Evolutionary conservation across 78 protist species (phyloP).

Genomic region (Dictyostelium brefeldianum): DNA sequence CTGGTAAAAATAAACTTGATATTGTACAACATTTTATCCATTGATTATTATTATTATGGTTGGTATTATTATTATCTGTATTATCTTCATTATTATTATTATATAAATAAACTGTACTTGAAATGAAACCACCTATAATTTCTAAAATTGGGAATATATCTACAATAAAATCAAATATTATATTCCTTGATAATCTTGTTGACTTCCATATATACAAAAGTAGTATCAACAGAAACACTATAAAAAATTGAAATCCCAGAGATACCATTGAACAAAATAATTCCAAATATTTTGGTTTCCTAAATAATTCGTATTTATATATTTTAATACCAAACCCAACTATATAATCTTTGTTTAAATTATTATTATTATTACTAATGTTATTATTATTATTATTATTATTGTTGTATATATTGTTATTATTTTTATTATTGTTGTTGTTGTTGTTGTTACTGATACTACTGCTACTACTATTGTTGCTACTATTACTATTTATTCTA

Average conservation of each 20-base stretch:
- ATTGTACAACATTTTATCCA: neutral
- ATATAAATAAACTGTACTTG: neutral
- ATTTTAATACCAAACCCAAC: neutral
- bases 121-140: neutral
- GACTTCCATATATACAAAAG: neutral
- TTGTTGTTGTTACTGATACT: neutral
- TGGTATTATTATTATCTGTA: neutral
- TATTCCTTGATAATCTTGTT: neutral
- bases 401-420: neutral
- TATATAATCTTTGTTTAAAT: neutral
- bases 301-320: neutral
- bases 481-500: neutral
- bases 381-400: neutral
- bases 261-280: neutral
- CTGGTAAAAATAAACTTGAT: conserved; percentile 12
- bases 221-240: neutral
- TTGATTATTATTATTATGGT: neutral
- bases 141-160: neutral
- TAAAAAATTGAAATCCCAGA: conserved; percentile 4
- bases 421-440: neutral
- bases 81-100: neutral
- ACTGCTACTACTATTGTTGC: neutral
- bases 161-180: neutral
- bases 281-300: neutral
- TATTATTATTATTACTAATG: neutral